Base-by-base conservation (phyloP, 116 monocot genomes). In the Dioscorea cayenensis region DNA sequence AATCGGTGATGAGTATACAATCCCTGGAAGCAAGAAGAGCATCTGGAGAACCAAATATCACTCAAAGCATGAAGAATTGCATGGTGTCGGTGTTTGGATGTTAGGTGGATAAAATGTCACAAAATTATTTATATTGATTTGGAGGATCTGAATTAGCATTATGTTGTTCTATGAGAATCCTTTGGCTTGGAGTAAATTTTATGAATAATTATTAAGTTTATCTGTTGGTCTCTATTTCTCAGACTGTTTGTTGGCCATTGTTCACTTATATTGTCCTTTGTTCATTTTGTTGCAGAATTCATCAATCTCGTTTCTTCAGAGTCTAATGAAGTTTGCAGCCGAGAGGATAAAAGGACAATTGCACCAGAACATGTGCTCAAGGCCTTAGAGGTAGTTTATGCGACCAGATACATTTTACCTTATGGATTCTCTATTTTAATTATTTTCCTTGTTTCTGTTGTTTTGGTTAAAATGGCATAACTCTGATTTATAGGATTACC, bases 331-430 rank as follows among this genome's bases (percentile, higher is more conserved):
- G 93, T 97, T 38, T 93, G 97, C 55, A 93, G 73, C 59, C 87
- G 93, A 52, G 97, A 93, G 79, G 97, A 97, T 36, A 97, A 86
- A 76, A 97, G 76, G 75, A 97, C 88, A 51, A 97, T 97, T 75
- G 93, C 93, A 5, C 97, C 97, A 17, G 97, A 97, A 66, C 97
- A 97, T 80, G 97, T 97, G 36, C 79, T 97, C n/a, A 93, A 88
- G 77, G 97, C 97, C 74, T 86, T 97, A 68, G 82, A 93, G 88
- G 97, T 93, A 81, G 68, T 27, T 71, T 17, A 18, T 52, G 27
- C 16, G 3, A 62, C 23, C 23, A 23, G 17, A 62, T 62, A 23
- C 25, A 9, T 11, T 62, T 22, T 62, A 22, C 7, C 62, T 23
- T 9, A 62, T 21, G 2, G 7, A 23, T 62, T 21, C 23, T 23